A percentile compares a stretch with the other conserved stretches of the same genome.
Conservation (phyloP, 495 filamentous ascomycete genomes). For the Hypoxylon fragiforme region DNA sequence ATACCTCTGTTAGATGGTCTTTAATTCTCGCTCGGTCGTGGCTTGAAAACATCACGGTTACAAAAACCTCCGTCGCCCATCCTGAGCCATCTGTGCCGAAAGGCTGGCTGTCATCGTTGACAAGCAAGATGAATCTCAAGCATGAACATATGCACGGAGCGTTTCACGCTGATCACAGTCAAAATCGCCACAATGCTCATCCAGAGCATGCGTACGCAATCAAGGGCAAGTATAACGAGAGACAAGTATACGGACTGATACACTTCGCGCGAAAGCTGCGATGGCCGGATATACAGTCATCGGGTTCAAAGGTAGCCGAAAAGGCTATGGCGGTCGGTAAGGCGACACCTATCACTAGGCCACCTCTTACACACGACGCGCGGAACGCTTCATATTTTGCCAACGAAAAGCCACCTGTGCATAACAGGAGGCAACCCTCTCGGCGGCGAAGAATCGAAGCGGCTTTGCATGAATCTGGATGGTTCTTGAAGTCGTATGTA, state of each 20-base stretch:
- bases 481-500: conserved; percentile 79
- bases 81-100: conserved; percentile 46
- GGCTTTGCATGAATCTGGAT: conserved; percentile 62
- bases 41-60: conserved; percentile 69
- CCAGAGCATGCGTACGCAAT: conserved; percentile 46
- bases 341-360: conserved; percentile 47
- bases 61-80: conserved; percentile 35
- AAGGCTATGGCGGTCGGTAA: conserved; percentile 44
- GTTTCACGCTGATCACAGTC: conserved; percentile 37
- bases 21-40: conserved; percentile 73
- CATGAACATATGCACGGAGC: conserved; percentile 42
- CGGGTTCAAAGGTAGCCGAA: conserved; percentile 44
- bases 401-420: conserved; percentile 24
- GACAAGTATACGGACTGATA: conserved; percentile 57
- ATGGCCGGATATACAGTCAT: conserved; percentile 55
- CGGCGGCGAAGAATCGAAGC: conserved; percentile 46
- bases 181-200: conserved; percentile 35
- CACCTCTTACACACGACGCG: conserved; percentile 42
- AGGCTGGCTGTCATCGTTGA: conserved; percentile 56
- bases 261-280: conserved; percentile 60
- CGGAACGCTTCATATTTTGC: conserved; percentile 49
- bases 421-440: conserved; percentile 34
- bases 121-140: conserved; percentile 53
- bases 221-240: conserved; percentile 49
- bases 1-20: conserved; percentile 76